Base-by-base conservation (phyloP, 306 rosid genomes). In the Sphenostylis stenocarpa region DNA sequence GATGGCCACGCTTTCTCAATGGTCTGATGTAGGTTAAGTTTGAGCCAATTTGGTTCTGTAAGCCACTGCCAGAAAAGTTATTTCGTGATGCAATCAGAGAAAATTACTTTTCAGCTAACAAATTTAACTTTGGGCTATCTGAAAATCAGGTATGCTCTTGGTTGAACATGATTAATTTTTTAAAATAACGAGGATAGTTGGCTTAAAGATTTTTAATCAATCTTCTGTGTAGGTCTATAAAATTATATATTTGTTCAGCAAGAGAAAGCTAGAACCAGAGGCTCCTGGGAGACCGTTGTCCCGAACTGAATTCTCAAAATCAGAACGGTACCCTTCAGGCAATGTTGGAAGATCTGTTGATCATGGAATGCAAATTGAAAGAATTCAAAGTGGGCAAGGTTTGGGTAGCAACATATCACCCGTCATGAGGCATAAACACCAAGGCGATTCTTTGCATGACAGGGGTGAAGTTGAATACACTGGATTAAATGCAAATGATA, bases 111-210 rank as follows among this genome's bases (percentile, higher is more conserved):
- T 39, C 91, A 0, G 9, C 67, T 17, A 31, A 57, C 52, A 88
- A 85, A 85, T 89, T 91, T 75, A 24, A 75, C 76, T 85, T 88
- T 15, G 96, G 96, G 75, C 85, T 91, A 45, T 91, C 93, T 43
- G 82, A 74, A 83, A 41, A 76, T 56, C 96, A 88, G 96, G 96
- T 88, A 4, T 49, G 86, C 55, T 56, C 72, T 77, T 80, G 52
- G 69, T 60, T 15, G 3, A 23, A 12, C 19, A 57, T 57, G 36
- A 57, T 77, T 72, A n/a, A 72, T 77, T 63, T 67, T 26, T 4
- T 43, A 63, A 41, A 51, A 51, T 19, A 64, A 73, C 49, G 61
- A 47, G 48, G 34, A 48, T 12, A 21, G 14, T 38, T 43, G 43
- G 72, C 19, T 58, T 56, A 8, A 53, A 38, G 31, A 13, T 28